Evolutionary conservation across 2,329 filamentous ascomycete genomes (phyloP).

Genomic region (Fusarium pseudoanthophilum): DNA sequence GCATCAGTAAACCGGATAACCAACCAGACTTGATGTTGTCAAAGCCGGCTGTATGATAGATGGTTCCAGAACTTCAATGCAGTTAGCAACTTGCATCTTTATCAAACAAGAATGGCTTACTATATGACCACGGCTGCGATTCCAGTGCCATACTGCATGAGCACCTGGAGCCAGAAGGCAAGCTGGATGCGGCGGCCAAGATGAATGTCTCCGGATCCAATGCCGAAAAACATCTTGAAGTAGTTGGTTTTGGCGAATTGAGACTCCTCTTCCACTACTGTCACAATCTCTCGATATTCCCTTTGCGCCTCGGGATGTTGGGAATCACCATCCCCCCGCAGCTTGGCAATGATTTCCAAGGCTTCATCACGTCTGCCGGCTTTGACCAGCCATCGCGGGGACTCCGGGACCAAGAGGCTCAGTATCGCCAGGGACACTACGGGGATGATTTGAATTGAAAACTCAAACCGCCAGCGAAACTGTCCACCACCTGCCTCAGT

Average conservation of each 20-base stretch:
- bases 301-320: constrained; percentile 5
- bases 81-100: background rate
- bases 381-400: constrained; percentile 8
- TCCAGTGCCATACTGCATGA: constrained; percentile 48
- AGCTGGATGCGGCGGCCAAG: constrained; percentile 53
- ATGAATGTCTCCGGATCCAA: constrained; percentile 49
- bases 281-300: constrained; percentile 53
- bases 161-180: constrained; percentile 52
- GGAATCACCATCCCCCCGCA: background rate
- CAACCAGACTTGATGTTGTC: constrained; percentile 35
- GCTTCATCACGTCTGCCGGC: constrained; percentile 6
- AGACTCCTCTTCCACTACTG: constrained; percentile 49
- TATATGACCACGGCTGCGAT: constrained; percentile 25
- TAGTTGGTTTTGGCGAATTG: constrained; percentile 53
- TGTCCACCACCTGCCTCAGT: constrained; percentile 25
- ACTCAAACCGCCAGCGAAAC: constrained; percentile 12
- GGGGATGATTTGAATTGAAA: constrained; percentile 5
- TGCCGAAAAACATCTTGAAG: constrained; percentile 53
- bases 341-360: constrained; percentile 1
- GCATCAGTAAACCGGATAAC: constrained; percentile 61
- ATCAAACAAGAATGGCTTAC: background rate
- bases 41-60: constrained; percentile 11
- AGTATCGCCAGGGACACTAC: background rate
- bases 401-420: background rate
- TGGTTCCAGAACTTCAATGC: background rate